Evolutionary conservation across 805 yeast species (phyloP).

Genomic region (Candida arabinofermentans): DNA sequence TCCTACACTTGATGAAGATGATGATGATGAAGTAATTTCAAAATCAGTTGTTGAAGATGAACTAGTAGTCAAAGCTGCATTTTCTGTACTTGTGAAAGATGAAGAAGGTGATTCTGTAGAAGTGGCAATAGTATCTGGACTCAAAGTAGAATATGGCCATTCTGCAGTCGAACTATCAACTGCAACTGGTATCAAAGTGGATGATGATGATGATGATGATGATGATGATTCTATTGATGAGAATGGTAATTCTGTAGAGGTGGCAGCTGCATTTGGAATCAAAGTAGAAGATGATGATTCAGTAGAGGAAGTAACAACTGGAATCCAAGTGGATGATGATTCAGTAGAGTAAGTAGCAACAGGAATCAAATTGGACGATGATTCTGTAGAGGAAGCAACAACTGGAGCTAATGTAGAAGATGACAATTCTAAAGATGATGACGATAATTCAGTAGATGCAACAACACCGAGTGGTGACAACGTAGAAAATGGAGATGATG

Average conservation of each 20-base stretch:
- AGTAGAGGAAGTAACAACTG: not conserved
- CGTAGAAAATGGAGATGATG: not conserved
- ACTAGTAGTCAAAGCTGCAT: not conserved
- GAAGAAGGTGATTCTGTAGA: not conserved
- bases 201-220: not conserved
- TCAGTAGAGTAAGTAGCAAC: too few species aligned
- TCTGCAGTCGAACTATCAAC: too few species aligned
- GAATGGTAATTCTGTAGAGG: constrained; percentile 3
- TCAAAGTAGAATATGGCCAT: not conserved
- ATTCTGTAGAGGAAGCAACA: not conserved
- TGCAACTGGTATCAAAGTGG: too few species aligned
- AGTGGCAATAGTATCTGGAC: not conserved
- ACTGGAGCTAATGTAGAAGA: too few species aligned
- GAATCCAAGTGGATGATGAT: too few species aligned
- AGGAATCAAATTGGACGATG: too few species aligned
- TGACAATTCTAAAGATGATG: too few species aligned
- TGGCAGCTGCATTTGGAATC: constrained; percentile 11
- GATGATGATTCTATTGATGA: not conserved
- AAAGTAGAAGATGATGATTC: constrained; percentile 1
- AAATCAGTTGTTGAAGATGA: not conserved
- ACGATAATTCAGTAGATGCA: too few species aligned
- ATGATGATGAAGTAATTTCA: not conserved
- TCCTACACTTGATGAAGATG: not conserved
- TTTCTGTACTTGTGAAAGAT: not conserved
- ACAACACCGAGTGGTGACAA: too few species aligned